Percentiles rank a stretch among this genome's conserved stretches.
phyloP scores from a whole-genome alignment of 179 eudicot species.

The Beta lomatogona region DNA sequence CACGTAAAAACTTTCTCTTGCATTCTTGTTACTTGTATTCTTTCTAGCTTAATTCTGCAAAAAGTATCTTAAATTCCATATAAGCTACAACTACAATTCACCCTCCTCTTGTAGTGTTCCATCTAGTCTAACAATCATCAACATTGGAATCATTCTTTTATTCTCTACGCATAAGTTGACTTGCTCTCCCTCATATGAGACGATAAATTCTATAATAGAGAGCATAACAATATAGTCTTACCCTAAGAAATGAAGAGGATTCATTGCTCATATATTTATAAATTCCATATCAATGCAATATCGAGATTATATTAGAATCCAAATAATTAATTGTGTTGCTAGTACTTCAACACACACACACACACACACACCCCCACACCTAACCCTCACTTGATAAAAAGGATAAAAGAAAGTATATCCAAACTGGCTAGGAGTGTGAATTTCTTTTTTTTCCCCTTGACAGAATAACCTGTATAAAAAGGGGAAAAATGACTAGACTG shows the following conservation, averaged over 20 bases:
- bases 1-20: no score
- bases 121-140: no score
- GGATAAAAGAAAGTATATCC: neutral
- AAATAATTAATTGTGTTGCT: neutral
- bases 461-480: no score
- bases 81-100: no score
- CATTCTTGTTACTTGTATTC: no score
- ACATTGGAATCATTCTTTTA: neutral
- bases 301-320: neutral
- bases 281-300: neutral
- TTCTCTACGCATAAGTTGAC: neutral
- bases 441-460: neutral
- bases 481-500: neutral
- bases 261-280: neutral
- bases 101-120: no score
- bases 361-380: neutral
- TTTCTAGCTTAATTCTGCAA: no score
- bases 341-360: no score
- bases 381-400: neutral
- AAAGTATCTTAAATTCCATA: neutral
- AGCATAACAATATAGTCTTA: neutral
- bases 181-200: neutral
- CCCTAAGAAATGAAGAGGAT: neutral
- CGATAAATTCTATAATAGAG: neutral
- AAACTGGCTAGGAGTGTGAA: neutral